Conservation (phyloP, 306 rosid species). For the Dicorynia guianensis region DNA sequence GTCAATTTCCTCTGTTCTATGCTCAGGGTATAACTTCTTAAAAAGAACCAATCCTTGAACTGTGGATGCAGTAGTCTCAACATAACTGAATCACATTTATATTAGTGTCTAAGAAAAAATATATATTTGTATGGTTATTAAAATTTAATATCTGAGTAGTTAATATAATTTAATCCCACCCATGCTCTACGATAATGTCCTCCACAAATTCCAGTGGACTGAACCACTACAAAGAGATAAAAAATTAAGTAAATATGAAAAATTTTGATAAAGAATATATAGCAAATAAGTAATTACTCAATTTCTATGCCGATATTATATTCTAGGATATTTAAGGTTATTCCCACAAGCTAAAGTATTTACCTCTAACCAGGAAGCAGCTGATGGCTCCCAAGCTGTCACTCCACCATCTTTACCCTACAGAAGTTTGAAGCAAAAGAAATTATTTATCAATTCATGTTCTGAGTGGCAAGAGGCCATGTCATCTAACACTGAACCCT, state of each 20-base stretch:
- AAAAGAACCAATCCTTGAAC: slow-evolving; percentile 30
- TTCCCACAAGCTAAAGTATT: neutral
- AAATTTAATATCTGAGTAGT: no score
- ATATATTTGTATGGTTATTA: no score
- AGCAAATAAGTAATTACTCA: neutral
- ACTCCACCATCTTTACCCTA: slow-evolving; percentile 65
- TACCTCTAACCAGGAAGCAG: slow-evolving; percentile 53
- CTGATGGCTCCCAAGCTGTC: slow-evolving; percentile 62
- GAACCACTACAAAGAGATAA: neutral
- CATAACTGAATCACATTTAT: neutral
- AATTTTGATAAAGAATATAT: slow-evolving; percentile 36
- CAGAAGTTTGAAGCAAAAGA: neutral
- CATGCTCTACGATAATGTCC: slow-evolving; percentile 15
- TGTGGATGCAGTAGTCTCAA: slow-evolving; percentile 32
- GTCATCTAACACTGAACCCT: no score
- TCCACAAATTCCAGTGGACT: neutral
- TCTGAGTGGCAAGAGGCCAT: no score
- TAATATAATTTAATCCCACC: neutral
- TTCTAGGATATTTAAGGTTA: neutral
- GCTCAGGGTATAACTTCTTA: slow-evolving; percentile 21
- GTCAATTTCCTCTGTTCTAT: slow-evolving; percentile 23
- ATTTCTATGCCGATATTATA: no score
- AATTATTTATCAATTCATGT: no score
- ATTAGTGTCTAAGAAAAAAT: neutral
- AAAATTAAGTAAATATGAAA: neutral